A percentile compares a stretch with the other conserved stretches of the same genome.
phyloP scores from a whole-genome alignment of 2,329 filamentous ascomycete genomes.

The Claviceps purpurea region DNA sequence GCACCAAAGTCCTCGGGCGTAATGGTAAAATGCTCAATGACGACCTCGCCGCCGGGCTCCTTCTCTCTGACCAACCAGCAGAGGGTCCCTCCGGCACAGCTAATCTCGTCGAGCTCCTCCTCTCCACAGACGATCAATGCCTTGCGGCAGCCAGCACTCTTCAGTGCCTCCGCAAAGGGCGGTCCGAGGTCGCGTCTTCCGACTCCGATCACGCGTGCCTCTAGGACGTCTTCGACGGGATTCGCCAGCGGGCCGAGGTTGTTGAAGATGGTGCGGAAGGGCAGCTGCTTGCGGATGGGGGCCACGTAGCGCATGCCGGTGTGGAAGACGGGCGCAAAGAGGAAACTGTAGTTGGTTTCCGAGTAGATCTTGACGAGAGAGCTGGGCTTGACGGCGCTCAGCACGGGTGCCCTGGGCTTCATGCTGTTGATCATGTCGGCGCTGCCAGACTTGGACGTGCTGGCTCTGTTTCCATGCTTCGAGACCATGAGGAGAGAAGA shows the following conservation, averaged over 20 bases:
- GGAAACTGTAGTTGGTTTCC: constrained; percentile 79
- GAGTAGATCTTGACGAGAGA: constrained; percentile 64
- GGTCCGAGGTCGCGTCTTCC: constrained; percentile 76
- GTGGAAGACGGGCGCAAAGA: constrained; percentile 94
- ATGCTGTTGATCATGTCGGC: constrained; percentile 79
- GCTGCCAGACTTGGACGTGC: constrained; percentile 89
- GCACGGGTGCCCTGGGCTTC: constrained; percentile 55
- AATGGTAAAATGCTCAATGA: constrained; percentile 65
- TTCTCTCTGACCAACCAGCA: constrained; percentile 67
- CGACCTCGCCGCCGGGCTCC: constrained; percentile 25
- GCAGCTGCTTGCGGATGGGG: constrained; percentile 72
- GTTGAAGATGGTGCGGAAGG: constrained; percentile 96
- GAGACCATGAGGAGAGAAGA: constrained; percentile 74
- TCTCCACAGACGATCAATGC: constrained; percentile 85
- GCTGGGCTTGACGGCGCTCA: constrained; percentile 58
- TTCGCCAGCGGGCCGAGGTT: constrained; percentile 86
- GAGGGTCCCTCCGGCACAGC: constrained; percentile 74
- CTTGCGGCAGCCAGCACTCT: constrained; percentile 63
- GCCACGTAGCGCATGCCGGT: constrained; percentile 86
- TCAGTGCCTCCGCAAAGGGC: constrained; percentile 76
- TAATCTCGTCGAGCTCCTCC: constrained; percentile 91
- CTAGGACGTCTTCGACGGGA: constrained; percentile 69
- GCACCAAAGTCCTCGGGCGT: constrained; percentile 81
- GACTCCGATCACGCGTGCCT: constrained; percentile 88
- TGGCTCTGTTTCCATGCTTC: constrained; percentile 93